Evolutionary conservation across 1,284 basidiomycete genomes (phyloP), one percentile per base, ranked within the genome.

Genomic region (Ganoderma lucidum): DNA sequence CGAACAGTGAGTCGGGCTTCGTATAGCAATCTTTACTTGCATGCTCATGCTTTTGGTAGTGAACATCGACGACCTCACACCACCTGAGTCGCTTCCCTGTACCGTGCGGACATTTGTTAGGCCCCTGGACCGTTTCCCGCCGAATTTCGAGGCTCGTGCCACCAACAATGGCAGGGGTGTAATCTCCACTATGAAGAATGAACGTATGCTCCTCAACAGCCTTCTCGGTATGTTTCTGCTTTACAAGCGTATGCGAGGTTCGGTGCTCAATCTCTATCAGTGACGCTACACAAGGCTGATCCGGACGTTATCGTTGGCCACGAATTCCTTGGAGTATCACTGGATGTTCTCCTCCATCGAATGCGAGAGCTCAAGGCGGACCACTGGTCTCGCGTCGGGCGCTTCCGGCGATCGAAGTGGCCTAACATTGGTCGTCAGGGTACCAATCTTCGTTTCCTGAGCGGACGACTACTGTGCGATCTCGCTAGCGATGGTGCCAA

Each of bases 271-370:
- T 19, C 3, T 32, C 30, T 28, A 28, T 28, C 2, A 95, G 96
- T 90, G 58, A 90, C 92, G 8, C 88, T 99, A 42, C 89, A 94
- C 78, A 93, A 92, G 76, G 88, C 94, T 35, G 98, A 99, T 78
- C 97, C 98, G 0, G 98, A 99, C 78, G 90, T 99, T 42, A 91
- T 99, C 63, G 87, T 99, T 41, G 96, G 97, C 0, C 96, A 99
- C 78, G 96, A 98, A 69, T 97, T 99, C 80, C 84, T 96, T 14
- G 96, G 95, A n/a, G 93, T 93, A 58, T 92, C 93, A 4, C 87
- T 99, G 39, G 97, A 99, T 75, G 93, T 98, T 32, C 85, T 99
- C 28, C 86, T 99, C 32, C 92, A 95, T 77, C 92, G 98, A 0
- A 94, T 99, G 92, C 89, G 91, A 72, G 95, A 98, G 72, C 86